Evolutionary conservation across 129 eudicot genomes (phyloP).

Genomic region (Centrapalus pauciflorus): DNA sequence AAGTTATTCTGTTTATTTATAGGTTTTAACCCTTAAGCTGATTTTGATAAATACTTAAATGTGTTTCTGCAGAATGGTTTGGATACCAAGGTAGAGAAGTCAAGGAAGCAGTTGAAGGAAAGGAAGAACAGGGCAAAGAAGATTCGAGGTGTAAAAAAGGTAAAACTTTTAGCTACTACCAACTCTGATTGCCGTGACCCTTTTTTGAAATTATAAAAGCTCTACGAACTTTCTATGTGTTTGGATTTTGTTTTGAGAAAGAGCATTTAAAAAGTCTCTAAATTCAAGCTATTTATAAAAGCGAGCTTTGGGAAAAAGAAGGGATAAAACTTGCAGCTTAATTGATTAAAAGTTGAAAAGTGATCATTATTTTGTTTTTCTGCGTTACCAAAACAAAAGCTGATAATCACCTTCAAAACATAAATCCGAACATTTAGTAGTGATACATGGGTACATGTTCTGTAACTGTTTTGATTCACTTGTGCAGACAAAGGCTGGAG

Average conservation of each 20-base stretch:
- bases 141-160: slow-evolving; percentile 88
- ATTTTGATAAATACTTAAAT: not conserved
- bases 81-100: slow-evolving; percentile 76
- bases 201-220: not conserved
- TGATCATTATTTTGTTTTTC: no score
- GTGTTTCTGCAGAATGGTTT: slow-evolving; percentile 54
- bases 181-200: no score
- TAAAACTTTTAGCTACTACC: no score
- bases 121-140: slow-evolving; percentile 84
- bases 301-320: no score
- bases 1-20: not conserved
- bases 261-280: no score
- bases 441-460: not conserved
- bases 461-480: not conserved
- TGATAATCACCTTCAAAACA: no score
- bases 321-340: no score
- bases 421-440: not conserved
- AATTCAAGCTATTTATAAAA: no score
- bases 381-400: no score
- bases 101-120: slow-evolving; percentile 83
- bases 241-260: no score
- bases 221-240: no score
- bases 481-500: slow-evolving; percentile 78
- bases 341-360: no score
- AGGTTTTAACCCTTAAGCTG: not conserved